Conservation (phyloP, 2,329 filamentous ascomycete species). For the Claviceps monticola region DNA sequence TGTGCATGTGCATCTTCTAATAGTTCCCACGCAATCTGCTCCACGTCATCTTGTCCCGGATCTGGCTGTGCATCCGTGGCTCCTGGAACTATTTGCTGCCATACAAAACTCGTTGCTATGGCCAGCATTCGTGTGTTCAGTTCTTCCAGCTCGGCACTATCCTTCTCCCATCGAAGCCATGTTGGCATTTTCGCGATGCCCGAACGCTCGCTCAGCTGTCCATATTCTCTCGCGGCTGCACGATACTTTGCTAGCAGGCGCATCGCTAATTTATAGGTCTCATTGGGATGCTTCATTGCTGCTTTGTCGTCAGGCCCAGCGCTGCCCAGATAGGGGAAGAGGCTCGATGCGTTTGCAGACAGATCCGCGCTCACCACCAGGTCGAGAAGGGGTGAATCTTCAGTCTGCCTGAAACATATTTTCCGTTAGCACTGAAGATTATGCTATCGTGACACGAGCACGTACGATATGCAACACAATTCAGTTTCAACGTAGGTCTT, state of each 20-base stretch:
- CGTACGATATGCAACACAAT: slow-evolving; percentile 1
- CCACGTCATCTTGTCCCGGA: slow-evolving; percentile 12
- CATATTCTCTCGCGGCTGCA: slow-evolving; percentile 12
- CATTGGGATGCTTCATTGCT: neutral
- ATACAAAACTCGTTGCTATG: slow-evolving; percentile 9
- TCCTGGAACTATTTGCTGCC: slow-evolving; percentile 16
- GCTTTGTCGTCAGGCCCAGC: neutral
- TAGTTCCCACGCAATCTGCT: slow-evolving; percentile 21
- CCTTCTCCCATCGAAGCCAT: slow-evolving; percentile 20
- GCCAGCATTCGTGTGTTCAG: slow-evolving; percentile 15
- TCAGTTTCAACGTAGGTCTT: slow-evolving; percentile 2
- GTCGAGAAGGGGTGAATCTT: neutral
- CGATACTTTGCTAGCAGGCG: slow-evolving; percentile 9
- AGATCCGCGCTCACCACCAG: neutral
- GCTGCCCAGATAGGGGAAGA: neutral
- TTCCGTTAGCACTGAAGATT: neutral
- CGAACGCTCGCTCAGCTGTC: slow-evolving; percentile 9
- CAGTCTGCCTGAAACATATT: neutral
- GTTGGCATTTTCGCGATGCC: slow-evolving; percentile 12
- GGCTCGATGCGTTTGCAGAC: neutral
- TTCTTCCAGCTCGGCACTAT: slow-evolving; percentile 15
- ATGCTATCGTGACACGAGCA: neutral
- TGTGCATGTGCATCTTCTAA: slow-evolving; percentile 14
- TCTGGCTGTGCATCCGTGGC: neutral
- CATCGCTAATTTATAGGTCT: slow-evolving; percentile 1